Percentiles rank a stretch among this genome's conserved stretches.
Conservation (phyloP, 2,329 filamentous ascomycete species). For the Apiospora sp. region DNA sequence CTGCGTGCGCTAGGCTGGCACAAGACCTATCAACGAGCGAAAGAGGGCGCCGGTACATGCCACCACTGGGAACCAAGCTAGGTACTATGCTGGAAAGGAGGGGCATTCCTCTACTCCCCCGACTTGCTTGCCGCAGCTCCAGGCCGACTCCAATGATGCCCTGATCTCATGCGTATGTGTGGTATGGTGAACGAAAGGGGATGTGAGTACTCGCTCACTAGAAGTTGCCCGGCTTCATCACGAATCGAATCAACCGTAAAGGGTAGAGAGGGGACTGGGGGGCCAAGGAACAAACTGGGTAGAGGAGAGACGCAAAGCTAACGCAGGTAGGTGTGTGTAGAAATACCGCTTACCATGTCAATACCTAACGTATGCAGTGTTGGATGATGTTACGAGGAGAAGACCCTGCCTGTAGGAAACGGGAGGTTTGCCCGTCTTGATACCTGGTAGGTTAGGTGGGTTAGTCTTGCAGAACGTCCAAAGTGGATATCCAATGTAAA, state of each 20-base stretch:
- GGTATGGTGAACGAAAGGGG: neutral
- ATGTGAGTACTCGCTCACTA: neutral
- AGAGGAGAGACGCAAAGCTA: constrained; percentile 13
- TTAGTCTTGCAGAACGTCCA: neutral
- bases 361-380: constrained; percentile 15
- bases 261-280: neutral
- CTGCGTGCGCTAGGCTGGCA: constrained; percentile 20
- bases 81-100: constrained; percentile 17
- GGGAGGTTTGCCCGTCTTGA: constrained; percentile 8
- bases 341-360: constrained; percentile 21
- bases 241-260: constrained; percentile 4
- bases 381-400: constrained; percentile 20
- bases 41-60: constrained; percentile 20
- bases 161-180: neutral
- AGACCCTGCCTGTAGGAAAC: constrained; percentile 12
- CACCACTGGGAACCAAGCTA: constrained; percentile 15
- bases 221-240: constrained; percentile 4
- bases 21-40: constrained; percentile 18
- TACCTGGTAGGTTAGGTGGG: neutral
- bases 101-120: neutral
- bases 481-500: constrained; percentile 5
- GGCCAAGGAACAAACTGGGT: neutral
- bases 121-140: constrained; percentile 12
- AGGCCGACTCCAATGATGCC: neutral
- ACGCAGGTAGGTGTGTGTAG: constrained; percentile 6